A percentile compares a stretch with the other conserved stretches of the same genome.
These are phyloP conservation scores for Lactuca sativa DNA, from an alignment of 129 eudicot genomes.

Conservation along the genomic window DNA sequence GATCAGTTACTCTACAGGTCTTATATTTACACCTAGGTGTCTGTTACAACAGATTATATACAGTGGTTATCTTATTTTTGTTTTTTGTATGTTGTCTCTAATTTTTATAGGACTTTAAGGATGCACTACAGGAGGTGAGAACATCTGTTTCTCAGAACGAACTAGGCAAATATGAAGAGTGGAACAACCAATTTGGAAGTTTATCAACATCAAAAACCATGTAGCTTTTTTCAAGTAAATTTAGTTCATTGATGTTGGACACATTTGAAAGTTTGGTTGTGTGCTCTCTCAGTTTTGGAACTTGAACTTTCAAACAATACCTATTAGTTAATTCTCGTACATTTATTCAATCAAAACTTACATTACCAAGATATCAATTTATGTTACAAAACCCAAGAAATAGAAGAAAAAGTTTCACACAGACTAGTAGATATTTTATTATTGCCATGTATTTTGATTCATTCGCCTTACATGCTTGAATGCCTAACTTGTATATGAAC, in stretches of 20 bases:
- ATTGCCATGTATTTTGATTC: not conserved
- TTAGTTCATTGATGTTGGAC: too few relatives aligned
- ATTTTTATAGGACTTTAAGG: conserved; percentile 53
- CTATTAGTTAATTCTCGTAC: too few relatives aligned
- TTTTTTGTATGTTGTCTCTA: not conserved
- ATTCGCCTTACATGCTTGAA: conserved; percentile 53
- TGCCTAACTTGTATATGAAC: conserved; percentile 78
- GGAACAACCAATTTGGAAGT: conserved; percentile 93
- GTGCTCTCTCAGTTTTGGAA: too few relatives aligned
- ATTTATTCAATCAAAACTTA: too few relatives aligned
- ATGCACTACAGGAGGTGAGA: conserved; percentile 77
- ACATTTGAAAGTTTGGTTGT: too few relatives aligned
- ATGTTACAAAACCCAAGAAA: conserved; percentile 34
- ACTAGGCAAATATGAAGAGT: conserved; percentile 69
- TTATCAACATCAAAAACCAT: conserved; percentile 34
- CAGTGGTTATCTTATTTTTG: too few relatives aligned
- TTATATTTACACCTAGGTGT: too few relatives aligned
- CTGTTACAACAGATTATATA: too few relatives aligned
- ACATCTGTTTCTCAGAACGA: conserved; percentile 82
- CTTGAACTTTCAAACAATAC: too few relatives aligned
- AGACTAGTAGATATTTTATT: not conserved
- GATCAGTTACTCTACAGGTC: conserved; percentile 72
- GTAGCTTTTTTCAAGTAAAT: conserved; percentile 11
- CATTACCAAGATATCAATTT: not conserved
- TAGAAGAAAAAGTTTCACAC: not conserved